Percentiles rank a stretch among this genome's conserved stretches.
Evolutionary conservation across 257 asterid genomes (phyloP).

Genomic region (Catharanthus roseus): DNA sequence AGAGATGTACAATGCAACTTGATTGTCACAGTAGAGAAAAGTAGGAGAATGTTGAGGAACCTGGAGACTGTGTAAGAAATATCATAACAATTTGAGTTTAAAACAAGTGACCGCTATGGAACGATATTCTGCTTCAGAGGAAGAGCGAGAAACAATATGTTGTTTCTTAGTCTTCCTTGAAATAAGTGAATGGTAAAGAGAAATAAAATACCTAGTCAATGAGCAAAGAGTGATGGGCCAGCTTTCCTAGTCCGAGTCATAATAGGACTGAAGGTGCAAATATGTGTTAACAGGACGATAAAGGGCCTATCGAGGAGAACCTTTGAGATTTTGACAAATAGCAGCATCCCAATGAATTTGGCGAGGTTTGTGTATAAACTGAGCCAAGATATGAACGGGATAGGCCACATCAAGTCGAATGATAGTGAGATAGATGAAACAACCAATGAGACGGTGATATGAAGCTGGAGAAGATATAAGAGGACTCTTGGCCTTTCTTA

Average conservation of each 20-base stretch:
- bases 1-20: no score
- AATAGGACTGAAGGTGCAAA: background rate
- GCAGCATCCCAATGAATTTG: background rate
- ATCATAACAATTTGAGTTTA: background rate
- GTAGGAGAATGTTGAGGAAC: background rate
- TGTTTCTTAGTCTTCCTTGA: no score
- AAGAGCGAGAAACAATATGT: no score
- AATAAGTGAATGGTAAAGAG: background rate
- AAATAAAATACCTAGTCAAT: background rate
- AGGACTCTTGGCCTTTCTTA: no score
- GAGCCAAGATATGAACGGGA: background rate
- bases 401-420: background rate
- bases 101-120: no score
- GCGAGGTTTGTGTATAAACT: no score
- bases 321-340: background rate
- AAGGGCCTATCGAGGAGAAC: background rate
- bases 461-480: no score
- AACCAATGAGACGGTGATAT: no score
- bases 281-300: background rate
- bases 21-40: background rate
- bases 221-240: background rate
- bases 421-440: no score
- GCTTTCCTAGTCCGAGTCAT: background rate
- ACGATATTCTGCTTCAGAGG: no score
- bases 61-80: background rate